Evolutionary conservation across 73 alveolate species (phyloP).

Genomic region (Effrenium voratum): DNA sequence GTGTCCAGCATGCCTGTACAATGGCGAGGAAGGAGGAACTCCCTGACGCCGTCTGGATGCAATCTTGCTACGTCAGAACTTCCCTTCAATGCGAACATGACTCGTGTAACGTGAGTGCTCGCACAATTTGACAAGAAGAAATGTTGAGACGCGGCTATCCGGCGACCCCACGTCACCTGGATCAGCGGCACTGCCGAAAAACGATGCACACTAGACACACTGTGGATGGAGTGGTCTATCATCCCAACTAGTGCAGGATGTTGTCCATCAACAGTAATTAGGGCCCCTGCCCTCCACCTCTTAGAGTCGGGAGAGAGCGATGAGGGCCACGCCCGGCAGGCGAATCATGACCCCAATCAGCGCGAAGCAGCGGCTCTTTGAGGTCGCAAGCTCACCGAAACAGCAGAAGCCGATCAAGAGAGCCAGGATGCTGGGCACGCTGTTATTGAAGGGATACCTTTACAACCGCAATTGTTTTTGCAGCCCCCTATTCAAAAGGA

Average conservation of each 20-base stretch:
- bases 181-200: background rate
- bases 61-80: background rate
- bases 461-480: background rate
- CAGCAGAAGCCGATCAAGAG: conserved; percentile 21
- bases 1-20: background rate
- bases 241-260: no score
- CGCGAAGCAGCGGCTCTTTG: conserved; percentile 3
- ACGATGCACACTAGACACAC: background rate
- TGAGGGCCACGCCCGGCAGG: conserved; percentile 57
- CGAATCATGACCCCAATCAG: background rate
- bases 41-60: background rate
- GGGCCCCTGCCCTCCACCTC: background rate
- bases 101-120: background rate
- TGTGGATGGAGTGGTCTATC: no score
- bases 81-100: background rate
- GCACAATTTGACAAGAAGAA: background rate
- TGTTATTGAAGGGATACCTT: conserved; percentile 46
- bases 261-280: background rate
- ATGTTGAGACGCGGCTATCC: background rate
- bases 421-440: conserved; percentile 51
- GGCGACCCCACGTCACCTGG: background rate
- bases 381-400: conserved; percentile 11
- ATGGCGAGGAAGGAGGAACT: background rate
- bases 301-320: background rate
- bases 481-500: background rate